Conservation (phyloP, 208 protist genomes). For the Leishmania mexicana region DNA sequence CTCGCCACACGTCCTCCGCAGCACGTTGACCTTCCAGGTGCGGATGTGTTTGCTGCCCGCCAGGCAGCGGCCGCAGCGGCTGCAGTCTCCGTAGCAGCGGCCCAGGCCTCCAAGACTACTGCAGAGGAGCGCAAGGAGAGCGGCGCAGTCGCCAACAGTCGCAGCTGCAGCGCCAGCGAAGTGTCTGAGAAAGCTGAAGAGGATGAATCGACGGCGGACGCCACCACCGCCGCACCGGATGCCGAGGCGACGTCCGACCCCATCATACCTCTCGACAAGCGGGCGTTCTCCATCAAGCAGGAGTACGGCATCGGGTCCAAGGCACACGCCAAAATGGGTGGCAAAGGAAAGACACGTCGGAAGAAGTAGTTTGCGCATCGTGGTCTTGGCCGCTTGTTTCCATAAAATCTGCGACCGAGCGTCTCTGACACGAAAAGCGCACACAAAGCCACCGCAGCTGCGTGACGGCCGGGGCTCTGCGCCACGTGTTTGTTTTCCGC, state of each 20-base stretch:
- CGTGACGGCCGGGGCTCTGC: too few relatives aligned
- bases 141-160: not conserved
- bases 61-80: conserved; percentile 21
- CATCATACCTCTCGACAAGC: conserved; percentile 13
- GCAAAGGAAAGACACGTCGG: not conserved
- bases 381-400: not conserved
- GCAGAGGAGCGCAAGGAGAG: not conserved
- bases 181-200: not conserved
- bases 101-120: not conserved
- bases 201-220: not conserved
- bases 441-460: not conserved
- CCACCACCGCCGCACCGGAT: not conserved
- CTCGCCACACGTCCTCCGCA: conserved; percentile 35
- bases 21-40: conserved; percentile 64
- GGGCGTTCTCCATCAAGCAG: conserved; percentile 31
- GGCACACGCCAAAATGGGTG: conserved; percentile 5
- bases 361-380: not conserved
- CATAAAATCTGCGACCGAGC: not conserved
- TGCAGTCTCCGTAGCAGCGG: not conserved
- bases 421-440: not conserved
- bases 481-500: not conserved
- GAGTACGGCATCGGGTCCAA: conserved; percentile 29
- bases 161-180: conserved; percentile 10
- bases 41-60: conserved; percentile 36
- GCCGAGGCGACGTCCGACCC: not conserved